Evolutionary conservation across 2,329 filamentous ascomycete species (phyloP).

Genomic region (Bisporella sp.): DNA sequence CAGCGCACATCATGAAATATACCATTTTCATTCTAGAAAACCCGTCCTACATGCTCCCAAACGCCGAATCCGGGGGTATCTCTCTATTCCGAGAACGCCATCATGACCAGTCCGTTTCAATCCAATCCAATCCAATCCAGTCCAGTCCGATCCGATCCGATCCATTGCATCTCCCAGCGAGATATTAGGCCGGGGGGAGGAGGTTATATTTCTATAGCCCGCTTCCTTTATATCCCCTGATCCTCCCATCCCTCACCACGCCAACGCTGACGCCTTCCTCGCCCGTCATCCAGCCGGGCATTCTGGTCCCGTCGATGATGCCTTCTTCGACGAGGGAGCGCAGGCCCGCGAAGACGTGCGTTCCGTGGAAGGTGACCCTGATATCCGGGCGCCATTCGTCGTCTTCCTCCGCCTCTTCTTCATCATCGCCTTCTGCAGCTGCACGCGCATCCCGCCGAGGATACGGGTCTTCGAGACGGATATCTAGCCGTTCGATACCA

Average conservation of each 20-base stretch:
- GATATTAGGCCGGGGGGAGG: too few species aligned
- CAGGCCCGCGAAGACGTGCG: conserved; percentile 75
- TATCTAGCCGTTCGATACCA: conserved; percentile 54
- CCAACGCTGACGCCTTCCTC: conserved; percentile 75
- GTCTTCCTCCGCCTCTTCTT: conserved; percentile 24
- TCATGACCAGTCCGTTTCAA: too few species aligned
- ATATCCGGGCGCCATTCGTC: conserved; percentile 49
- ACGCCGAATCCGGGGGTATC: too few species aligned
- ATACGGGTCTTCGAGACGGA: conserved; percentile 53
- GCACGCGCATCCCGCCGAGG: conserved; percentile 27
- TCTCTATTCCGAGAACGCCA: too few species aligned
- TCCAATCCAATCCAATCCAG: too few species aligned
- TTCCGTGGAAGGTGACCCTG: conserved; percentile 63
- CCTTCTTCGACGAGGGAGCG: conserved; percentile 71
- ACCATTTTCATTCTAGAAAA: too few species aligned
- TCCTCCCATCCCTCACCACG: conserved; percentile 58
- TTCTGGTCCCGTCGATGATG: conserved; percentile 65
- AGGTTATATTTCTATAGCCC: conserved; percentile 35
- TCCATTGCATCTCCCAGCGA: too few species aligned
- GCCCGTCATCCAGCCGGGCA: conserved; percentile 89
- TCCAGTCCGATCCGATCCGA: too few species aligned
- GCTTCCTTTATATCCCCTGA: conserved; percentile 51
- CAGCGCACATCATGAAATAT: too few species aligned
- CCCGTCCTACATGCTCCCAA: too few species aligned
- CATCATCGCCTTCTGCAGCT: conserved; percentile 18